Conservation (phyloP, 2,329 filamentous ascomycete genomes). For the Cryphonectria naterciae region DNA sequence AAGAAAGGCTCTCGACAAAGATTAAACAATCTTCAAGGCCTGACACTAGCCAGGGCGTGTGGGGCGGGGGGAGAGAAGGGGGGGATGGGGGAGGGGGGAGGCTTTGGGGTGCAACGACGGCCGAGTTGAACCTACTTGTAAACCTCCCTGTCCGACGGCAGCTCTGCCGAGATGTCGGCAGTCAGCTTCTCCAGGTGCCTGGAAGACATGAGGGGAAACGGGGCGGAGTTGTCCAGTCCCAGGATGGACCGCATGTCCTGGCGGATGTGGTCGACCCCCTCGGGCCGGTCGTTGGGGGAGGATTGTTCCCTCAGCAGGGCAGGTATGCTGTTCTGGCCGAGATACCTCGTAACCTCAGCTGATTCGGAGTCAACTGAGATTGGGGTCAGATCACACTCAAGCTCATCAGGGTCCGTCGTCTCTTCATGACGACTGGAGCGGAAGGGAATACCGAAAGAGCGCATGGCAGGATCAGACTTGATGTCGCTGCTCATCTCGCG, state of each 20-base stretch:
- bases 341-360: conserved; percentile 60
- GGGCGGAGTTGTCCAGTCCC: conserved; percentile 67
- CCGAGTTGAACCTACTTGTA: conserved; percentile 58
- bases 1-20: not conserved
- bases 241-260: conserved; percentile 69
- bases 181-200: conserved; percentile 64
- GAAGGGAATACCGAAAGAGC: conserved; percentile 35
- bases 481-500: conserved; percentile 42
- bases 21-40: not conserved
- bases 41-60: not conserved
- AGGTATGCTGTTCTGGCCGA: conserved; percentile 70
- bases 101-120: not conserved
- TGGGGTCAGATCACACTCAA: conserved; percentile 27
- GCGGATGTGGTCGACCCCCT: conserved; percentile 59
- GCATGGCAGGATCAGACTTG: conserved; percentile 44
- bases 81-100: too few relatives aligned
- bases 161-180: conserved; percentile 62
- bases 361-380: conserved; percentile 56
- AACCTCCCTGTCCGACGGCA: conserved; percentile 68
- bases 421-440: conserved; percentile 21
- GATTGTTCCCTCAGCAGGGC: conserved; percentile 67
- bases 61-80: not conserved
- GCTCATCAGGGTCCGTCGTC: conserved; percentile 12
- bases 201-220: conserved; percentile 69
- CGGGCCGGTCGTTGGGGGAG: conserved; percentile 54